Evolutionary conservation across 2,329 filamentous ascomycete species (phyloP).

Genomic region (Colletotrichum falcatum): DNA sequence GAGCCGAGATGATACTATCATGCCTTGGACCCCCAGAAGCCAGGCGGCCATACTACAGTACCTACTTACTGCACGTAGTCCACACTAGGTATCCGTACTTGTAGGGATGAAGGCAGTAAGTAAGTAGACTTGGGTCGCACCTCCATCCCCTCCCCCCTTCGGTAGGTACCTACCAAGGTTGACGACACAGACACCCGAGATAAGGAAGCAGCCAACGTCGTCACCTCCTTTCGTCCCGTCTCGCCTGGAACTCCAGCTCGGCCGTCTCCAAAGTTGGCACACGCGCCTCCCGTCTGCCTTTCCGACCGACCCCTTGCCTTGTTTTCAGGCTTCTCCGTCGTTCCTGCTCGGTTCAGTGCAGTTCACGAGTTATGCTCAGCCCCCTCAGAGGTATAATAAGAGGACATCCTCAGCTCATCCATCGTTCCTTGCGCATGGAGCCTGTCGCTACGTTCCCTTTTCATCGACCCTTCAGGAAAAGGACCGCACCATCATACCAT

Average conservation of each 20-base stretch:
- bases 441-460: not conserved
- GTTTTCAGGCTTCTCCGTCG: constrained; percentile 2
- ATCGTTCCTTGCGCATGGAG: not conserved
- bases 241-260: constrained; percentile 5
- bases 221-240: constrained; percentile 14
- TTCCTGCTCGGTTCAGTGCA: not conserved
- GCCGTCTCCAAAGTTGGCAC: constrained; percentile 13
- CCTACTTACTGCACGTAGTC: no score
- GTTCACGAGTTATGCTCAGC: not conserved
- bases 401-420: not conserved
- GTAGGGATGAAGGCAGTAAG: not conserved
- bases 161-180: not conserved
- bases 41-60: not conserved
- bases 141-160: not conserved
- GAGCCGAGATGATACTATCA: constrained; percentile 19
- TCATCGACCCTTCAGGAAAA: not conserved
- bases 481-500: not conserved
- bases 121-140: not conserved
- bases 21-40: not conserved
- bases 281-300: constrained; percentile 5
- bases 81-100: no score
- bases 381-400: not conserved
- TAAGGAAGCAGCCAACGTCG: constrained; percentile 8
- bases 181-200: constrained; percentile 1
- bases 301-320: not conserved